Percentiles rank a stretch among this genome's conserved stretches.
These are phyloP conservation scores for Barnettozyma wickerhamii DNA, from an alignment of 805 yeast genomes.

Conservation along the genomic window DNA sequence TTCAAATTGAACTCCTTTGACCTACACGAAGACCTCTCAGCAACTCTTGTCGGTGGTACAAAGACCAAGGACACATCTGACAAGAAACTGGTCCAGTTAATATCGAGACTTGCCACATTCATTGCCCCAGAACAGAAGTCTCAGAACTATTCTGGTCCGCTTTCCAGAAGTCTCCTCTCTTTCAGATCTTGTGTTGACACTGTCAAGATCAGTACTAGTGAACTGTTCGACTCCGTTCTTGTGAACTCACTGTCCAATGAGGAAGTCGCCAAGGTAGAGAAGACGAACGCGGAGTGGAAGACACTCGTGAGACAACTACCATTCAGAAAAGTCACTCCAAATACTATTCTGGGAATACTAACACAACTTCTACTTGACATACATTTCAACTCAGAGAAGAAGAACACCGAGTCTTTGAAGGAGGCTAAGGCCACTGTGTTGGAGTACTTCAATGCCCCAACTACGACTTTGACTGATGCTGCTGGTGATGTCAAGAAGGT, in stretches of 20 bases:
- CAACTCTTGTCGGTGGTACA: conserved; percentile 37
- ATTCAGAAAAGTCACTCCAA: conserved; percentile 51
- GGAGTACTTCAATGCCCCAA: conserved; percentile 6
- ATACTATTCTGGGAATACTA: conserved; percentile 59
- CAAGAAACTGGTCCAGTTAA: conserved; percentile 33
- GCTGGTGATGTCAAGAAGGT: conserved; percentile 7
- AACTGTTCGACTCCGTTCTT: conserved; percentile 48
- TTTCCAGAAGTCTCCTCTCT: conserved; percentile 60
- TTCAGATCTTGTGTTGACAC: conserved; percentile 63
- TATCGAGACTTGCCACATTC: conserved; percentile 46
- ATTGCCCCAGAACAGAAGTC: conserved; percentile 46
- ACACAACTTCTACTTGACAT: conserved; percentile 37
- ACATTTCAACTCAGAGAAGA: conserved; percentile 6
- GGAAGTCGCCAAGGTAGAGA: conserved; percentile 51
- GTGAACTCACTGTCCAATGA: conserved; percentile 51
- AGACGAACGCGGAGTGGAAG: conserved; percentile 53
- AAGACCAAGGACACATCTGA: conserved; percentile 26
- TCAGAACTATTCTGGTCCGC: conserved; percentile 60
- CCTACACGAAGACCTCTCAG: conserved; percentile 30
- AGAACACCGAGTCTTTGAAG: background rate
- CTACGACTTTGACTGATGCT: conserved; percentile 5
- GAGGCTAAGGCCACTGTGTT: background rate
- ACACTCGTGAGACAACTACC: conserved; percentile 54
- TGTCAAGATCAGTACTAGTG: conserved; percentile 45
- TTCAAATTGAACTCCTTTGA: conserved; percentile 39